Evolutionary conservation across 805 yeast genomes (phyloP), one percentile per base, ranked within the genome.

Genomic region (Candida coleopterorum): DNA sequence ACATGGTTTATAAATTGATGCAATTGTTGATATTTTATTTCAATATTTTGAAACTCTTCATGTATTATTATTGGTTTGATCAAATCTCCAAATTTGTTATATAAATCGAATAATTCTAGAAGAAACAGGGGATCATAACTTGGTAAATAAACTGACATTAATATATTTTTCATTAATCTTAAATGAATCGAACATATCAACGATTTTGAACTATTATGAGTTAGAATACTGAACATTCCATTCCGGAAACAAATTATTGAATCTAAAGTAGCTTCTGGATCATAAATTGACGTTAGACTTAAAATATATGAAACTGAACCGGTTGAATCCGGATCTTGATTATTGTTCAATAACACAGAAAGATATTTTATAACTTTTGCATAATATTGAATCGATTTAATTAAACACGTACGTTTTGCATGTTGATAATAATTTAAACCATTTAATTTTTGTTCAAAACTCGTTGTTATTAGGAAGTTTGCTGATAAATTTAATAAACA

Each of bases 221-320:
- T 47, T 40, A 65, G 56, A 23, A 62, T 56, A 22, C 64, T 50
- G 37, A 65, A 62, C 37, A 65, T 46, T 2, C 72, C 72, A 40
- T 65, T 68, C 21, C 68, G 49, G 43, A 64, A 65, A 38, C 72
- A 65, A 23, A 50, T 50, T 21, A 59, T 53, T 18, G 68, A 60
- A 41, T 54, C 46, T 11, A 55, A 40, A 1, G 68, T 62, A 9
- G 68, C 70, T 40, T 62, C 68, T 1, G 70, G 72, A 37, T 65
- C 70, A 43, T 65, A 65, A 25, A 65, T 60, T 11, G 68, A 54
- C 69, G 64, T 64, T 32, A 64, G 45, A 35, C 62, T 53, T 29
- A 65, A 48, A 25, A 65, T 54, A 42, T 64, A 65, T 14, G 68
- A 60, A 12, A 58, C 59, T 6, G 56, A 51, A 0, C 68, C 55